phyloP scores from a whole-genome alignment of 805 yeast genomes.

The Yarrowia hollandica region DNA sequence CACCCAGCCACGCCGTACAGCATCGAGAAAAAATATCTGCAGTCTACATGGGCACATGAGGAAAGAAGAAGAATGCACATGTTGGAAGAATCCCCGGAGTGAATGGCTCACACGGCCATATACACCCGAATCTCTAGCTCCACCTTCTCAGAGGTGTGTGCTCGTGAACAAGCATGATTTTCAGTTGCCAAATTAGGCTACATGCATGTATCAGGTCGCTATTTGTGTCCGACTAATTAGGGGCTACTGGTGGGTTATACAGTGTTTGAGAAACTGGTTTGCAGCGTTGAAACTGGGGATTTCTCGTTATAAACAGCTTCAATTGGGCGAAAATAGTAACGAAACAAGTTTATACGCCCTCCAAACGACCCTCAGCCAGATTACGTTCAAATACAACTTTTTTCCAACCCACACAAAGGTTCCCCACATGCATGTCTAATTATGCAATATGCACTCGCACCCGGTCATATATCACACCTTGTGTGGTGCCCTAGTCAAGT shows the following conservation, averaged over 20 bases:
- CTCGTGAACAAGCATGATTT: slow-evolving; percentile 5
- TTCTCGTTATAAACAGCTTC: background rate
- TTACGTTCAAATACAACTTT: background rate
- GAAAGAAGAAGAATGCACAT: no score
- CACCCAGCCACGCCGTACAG: background rate
- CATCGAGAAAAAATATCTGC: no score
- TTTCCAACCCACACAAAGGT: background rate
- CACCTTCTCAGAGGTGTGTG: no score
- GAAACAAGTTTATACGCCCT: background rate
- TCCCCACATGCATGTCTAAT: slow-evolving; percentile 24
- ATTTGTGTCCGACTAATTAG: slow-evolving; percentile 11
- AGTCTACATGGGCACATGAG: no score
- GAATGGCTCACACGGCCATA: no score
- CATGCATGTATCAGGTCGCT: slow-evolving; percentile 16
- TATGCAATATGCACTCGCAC: slow-evolving; percentile 19
- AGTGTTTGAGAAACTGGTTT: background rate
- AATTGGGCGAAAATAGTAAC: background rate
- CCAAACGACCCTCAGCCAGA: background rate
- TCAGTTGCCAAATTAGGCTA: slow-evolving; percentile 23
- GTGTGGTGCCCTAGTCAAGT: background rate
- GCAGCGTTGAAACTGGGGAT: background rate
- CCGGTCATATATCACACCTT: background rate
- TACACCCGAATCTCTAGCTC: no score
- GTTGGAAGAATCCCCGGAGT: no score
- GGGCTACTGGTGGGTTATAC: background rate